Evolutionary conservation across 176 grass and related monocot genomes (phyloP).

Genomic region (Ampelocalamus luodianensis): DNA sequence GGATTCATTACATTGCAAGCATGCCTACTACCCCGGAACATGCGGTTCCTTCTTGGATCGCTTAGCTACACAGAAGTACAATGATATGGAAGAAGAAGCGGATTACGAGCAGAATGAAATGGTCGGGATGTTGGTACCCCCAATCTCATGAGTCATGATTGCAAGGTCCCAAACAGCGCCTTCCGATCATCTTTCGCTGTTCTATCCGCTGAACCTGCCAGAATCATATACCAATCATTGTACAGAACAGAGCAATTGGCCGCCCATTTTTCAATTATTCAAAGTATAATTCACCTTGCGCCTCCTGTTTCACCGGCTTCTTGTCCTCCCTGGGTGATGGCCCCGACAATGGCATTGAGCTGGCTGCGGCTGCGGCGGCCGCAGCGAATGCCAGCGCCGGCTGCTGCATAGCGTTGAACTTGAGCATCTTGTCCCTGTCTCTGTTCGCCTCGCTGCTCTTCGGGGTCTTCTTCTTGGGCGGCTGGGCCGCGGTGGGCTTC

Average conservation of each 20-base stretch:
- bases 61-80: constrained; percentile 29
- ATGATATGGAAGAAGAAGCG: constrained; percentile 19
- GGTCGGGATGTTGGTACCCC: neutral
- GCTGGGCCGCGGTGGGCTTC: neutral
- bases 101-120: neutral
- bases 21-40: neutral
- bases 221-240: constrained; percentile 17
- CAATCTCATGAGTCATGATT: constrained; percentile 45
- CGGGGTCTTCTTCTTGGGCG: constrained; percentile 50
- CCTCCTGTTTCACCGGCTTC: constrained; percentile 22
- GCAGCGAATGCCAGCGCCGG: constrained; percentile 50
- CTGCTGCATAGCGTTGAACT: constrained; percentile 49
- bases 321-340: constrained; percentile 38
- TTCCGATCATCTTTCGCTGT: neutral
- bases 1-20: constrained; percentile 19
- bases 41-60: constrained; percentile 4
- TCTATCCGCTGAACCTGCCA: constrained; percentile 32
- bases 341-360: constrained; percentile 36
- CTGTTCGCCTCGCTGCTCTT: constrained; percentile 42
- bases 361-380: constrained; percentile 17
- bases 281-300: constrained; percentile 33
- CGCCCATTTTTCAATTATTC: neutral
- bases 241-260: neutral
- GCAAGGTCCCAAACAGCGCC: constrained; percentile 48
- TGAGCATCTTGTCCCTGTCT: constrained; percentile 59